Conservation (phyloP, 2,329 filamentous ascomycete genomes). For the Bipolaris zeicola region DNA sequence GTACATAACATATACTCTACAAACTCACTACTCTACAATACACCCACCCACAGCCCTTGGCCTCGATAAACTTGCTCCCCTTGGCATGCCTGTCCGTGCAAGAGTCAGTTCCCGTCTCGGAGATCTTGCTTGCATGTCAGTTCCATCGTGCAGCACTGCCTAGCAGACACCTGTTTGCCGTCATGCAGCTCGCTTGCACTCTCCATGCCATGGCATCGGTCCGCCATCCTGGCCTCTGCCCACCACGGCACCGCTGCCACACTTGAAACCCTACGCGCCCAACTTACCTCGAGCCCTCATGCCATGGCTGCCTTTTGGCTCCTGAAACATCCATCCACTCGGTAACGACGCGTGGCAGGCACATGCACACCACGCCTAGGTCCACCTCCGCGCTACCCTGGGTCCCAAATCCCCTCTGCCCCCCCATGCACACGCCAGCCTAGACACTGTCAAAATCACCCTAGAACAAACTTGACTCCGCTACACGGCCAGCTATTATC, state of each 20-base stretch:
- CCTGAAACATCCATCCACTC: constrained; percentile 10
- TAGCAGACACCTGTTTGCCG: constrained; percentile 1
- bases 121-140: constrained; percentile 6
- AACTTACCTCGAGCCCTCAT: constrained; percentile 3
- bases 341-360: constrained; percentile 26
- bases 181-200: constrained; percentile 17
- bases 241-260: constrained; percentile 4
- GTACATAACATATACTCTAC: background rate
- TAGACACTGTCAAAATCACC: background rate
- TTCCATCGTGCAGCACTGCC: constrained; percentile 7
- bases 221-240: constrained; percentile 15
- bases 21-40: background rate
- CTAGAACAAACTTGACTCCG: constrained; percentile 11
- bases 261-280: constrained; percentile 12
- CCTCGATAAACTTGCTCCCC: constrained; percentile 6
- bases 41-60: background rate
- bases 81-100: background rate
- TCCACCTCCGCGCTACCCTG: too few relatives aligned
- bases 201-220: constrained; percentile 13
- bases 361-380: constrained; percentile 12
- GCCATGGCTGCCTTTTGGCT: background rate
- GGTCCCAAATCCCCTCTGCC: too few relatives aligned
- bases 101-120: background rate
- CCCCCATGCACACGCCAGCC: background rate
- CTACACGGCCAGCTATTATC: constrained; percentile 28